These are phyloP conservation scores for Xylaria grammica DNA, from an alignment of 495 filamentous ascomycete genomes.

Conservation along the genomic window DNA sequence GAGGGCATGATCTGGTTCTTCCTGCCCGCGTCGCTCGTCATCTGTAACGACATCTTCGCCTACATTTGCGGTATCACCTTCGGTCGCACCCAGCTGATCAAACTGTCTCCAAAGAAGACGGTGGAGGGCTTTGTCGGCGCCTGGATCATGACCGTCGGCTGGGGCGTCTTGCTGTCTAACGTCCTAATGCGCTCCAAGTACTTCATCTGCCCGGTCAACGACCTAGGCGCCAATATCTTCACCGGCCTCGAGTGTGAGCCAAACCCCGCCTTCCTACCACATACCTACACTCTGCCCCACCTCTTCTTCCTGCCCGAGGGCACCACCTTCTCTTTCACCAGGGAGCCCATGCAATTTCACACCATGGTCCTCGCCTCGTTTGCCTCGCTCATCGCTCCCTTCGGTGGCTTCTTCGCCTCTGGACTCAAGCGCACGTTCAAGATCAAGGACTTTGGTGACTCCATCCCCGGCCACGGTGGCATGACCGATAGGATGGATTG, in stretches of 20 bases:
- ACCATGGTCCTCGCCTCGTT: slow-evolving; percentile 90
- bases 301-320: slow-evolving; percentile 62
- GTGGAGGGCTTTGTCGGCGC: slow-evolving; percentile 98
- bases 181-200: slow-evolving; percentile 91
- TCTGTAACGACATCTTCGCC: slow-evolving; percentile 98
- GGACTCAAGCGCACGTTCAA: slow-evolving; percentile 99
- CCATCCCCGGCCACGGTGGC: slow-evolving; percentile 95
- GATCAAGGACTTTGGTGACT: slow-evolving; percentile 99
- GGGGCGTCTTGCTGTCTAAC: slow-evolving; percentile 83
- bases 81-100: slow-evolving; percentile 94
- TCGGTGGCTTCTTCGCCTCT: slow-evolving; percentile 98
- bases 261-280: slow-evolving; percentile 90
- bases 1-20: slow-evolving; percentile 99
- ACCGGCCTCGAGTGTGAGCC: slow-evolving; percentile 88
- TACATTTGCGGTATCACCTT: slow-evolving; percentile 98
- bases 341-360: slow-evolving; percentile 94
- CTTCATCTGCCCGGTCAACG: slow-evolving; percentile 97
- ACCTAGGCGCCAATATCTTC: slow-evolving; percentile 90
- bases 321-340: slow-evolving; percentile 59
- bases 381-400: slow-evolving; percentile 95
- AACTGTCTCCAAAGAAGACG: slow-evolving; percentile 98
- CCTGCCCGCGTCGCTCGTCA: slow-evolving; percentile 91
- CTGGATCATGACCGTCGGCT: slow-evolving; percentile 91
- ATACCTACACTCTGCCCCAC: slow-evolving; percentile 80
- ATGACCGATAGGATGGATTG: slow-evolving; percentile 99